phyloP scores from a whole-genome alignment of 768 basidiomycete genomes.

The Tylopilus intermedius region DNA sequence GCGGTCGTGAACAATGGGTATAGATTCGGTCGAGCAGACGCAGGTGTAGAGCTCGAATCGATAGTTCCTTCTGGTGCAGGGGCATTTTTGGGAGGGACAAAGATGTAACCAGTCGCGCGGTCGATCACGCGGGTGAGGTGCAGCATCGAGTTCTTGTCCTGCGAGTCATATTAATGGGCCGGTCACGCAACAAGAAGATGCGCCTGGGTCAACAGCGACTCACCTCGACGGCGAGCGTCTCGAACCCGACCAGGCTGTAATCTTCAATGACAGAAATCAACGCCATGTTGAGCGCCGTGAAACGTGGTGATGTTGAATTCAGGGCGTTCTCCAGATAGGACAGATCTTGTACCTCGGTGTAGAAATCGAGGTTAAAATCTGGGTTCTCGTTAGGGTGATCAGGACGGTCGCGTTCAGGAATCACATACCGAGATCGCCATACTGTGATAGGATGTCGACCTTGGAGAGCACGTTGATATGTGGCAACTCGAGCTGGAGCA shows the following conservation, averaged over 20 bases:
- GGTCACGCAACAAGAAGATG: neutral
- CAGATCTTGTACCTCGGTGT: conserved; percentile 96
- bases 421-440: conserved; percentile 84
- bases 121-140: conserved; percentile 81
- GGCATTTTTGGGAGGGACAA: conserved; percentile 52
- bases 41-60: conserved; percentile 28
- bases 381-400: conserved; percentile 1
- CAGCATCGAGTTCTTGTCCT: conserved; percentile 96
- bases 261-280: conserved; percentile 94
- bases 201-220: conserved; percentile 10
- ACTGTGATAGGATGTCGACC: conserved; percentile 83
- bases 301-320: conserved; percentile 60
- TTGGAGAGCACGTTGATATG: conserved; percentile 97
- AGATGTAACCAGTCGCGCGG: conserved; percentile 88
- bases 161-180: neutral
- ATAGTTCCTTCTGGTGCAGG: conserved; percentile 31
- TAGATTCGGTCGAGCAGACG: conserved; percentile 54
- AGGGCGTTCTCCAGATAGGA: conserved; percentile 80
- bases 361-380: conserved; percentile 98
- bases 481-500: conserved; percentile 98
- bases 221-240: conserved; percentile 94
- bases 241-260: conserved; percentile 88
- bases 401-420: neutral
- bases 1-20: conserved; percentile 66
- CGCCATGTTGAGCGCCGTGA: conserved; percentile 76